Conservation (phyloP, 331 rosid genomes). For the Telfairia occidentalis region DNA sequence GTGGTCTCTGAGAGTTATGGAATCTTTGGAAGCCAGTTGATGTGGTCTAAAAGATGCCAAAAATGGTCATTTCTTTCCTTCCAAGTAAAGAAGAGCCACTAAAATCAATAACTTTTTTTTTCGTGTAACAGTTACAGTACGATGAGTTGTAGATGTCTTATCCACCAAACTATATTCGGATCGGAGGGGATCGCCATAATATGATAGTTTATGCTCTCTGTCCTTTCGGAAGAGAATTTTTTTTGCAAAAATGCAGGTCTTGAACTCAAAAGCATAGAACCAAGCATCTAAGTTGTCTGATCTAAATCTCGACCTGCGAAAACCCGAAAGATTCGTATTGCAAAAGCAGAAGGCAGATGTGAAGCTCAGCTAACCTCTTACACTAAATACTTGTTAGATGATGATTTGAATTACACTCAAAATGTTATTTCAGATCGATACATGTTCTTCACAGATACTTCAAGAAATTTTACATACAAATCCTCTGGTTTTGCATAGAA, state of each 20-base stretch:
- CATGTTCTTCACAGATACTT: neutral
- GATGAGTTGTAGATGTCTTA: too few relatives aligned
- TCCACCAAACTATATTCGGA: too few relatives aligned
- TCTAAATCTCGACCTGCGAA: neutral
- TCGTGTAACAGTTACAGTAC: too few relatives aligned
- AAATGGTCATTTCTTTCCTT: neutral
- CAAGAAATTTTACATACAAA: neutral
- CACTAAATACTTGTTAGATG: conserved; percentile 10
- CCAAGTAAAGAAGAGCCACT: neutral
- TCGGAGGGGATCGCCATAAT: too few relatives aligned
- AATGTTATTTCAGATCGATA: neutral
- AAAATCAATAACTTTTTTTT: too few relatives aligned
- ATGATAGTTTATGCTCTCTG: neutral
- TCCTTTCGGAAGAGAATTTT: neutral
- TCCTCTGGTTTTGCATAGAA: neutral
- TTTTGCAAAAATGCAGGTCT: neutral
- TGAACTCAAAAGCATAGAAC: neutral
- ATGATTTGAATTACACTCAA: neutral
- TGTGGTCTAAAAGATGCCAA: neutral
- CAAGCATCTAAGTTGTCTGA: neutral
- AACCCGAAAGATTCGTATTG: neutral
- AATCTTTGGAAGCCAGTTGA: neutral
- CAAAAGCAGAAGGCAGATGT: neutral
- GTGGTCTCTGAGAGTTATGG: neutral
- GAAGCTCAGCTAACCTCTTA: neutral